Evolutionary conservation across 2,329 filamentous ascomycete species (phyloP).

Genomic region (Phyllosticta capitalensis): DNA sequence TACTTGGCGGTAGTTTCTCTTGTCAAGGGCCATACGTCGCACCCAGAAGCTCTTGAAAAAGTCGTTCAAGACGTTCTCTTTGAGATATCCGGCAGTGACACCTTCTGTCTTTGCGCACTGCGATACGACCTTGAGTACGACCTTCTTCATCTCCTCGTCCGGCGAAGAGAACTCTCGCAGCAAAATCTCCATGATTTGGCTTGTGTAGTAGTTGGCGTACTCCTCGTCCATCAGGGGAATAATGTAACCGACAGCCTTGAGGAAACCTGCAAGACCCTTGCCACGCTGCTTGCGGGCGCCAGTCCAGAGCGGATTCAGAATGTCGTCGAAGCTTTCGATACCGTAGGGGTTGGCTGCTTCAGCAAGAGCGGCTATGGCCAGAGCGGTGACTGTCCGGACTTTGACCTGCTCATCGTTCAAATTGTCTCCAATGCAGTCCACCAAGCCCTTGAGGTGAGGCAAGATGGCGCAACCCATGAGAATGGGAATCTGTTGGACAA

Average conservation of each 20-base stretch:
- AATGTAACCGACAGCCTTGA: conserved; percentile 96
- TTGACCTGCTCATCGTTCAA: conserved; percentile 97
- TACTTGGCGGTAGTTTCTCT: conserved; percentile 94
- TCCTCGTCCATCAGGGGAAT: conserved; percentile 99
- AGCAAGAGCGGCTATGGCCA: conserved; percentile 88
- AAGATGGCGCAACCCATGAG: conserved; percentile 96
- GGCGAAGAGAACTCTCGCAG: conserved; percentile 92
- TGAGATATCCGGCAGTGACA: conserved; percentile 88
- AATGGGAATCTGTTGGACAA: conserved; percentile 97
- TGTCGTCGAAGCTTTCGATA: conserved; percentile 98
- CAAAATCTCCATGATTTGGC: conserved; percentile 97
- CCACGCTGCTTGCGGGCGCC: conserved; percentile 92
- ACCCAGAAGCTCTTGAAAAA: conserved; percentile 99
- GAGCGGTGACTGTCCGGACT: conserved; percentile 87
- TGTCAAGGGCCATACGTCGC: conserved; percentile 89
- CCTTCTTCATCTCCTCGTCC: conserved; percentile 99
- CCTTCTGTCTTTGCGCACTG: conserved; percentile 92
- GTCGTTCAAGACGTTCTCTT: conserved; percentile 87
- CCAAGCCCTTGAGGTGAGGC: conserved; percentile 87
- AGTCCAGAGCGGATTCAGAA: conserved; percentile 94
- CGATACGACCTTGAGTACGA: conserved; percentile 92
- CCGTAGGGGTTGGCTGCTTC: conserved; percentile 97
- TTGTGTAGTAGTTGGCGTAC: conserved; percentile 98
- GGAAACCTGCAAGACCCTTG: conserved; percentile 87
- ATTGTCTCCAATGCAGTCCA: conserved; percentile 93